Base-by-base conservation (phyloP, 176 grass and related monocot genomes). In the Carex littledalei region DNA sequence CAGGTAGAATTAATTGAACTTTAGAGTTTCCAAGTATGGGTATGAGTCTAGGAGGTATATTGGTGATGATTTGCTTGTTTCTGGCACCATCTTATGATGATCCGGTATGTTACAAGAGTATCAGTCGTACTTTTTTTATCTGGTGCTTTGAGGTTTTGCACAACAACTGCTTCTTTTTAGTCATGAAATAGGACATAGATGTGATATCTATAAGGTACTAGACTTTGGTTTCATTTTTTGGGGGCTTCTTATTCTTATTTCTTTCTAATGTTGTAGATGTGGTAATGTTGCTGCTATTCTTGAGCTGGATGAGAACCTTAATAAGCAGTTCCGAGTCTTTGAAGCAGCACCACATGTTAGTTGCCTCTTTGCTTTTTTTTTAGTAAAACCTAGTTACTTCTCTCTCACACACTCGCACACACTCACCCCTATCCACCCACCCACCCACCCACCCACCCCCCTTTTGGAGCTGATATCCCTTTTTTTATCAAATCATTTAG, bases 211-310 rank as follows among this genome's bases (percentile, higher is more conserved):
- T 35, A 52, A 52, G 71, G 71, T 54, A 77, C 26, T 21, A 34
- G 26, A 56, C 3, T 55, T 29, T 6, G 35, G 24, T 26, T 63
- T 61, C 52, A 24, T 55, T 32, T 41, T 54, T 8, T 65, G 21
- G 8, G 5, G 47, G 6, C 11, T 52, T 53, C 47, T 14, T 76
- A 16, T 76, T 70, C 61, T 67, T 14, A 82, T 62, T 50, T 49
- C 35, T 81, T 87, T 32, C 1, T 63, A 15, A 35, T 41, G 37
- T 32, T 94, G 16, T 82, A 99, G 96, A 86, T 99, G 96, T 86
- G 96, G 96, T 63, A 99, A 99, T 91, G 93, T 99, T 41, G 96
- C 96, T 91, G 96, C 96, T 85, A 99, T 99, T 84, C 91, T 99
- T 29, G 96, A 94, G 90, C 85, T 99, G 89, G 93, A 95, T 65